Conservation (phyloP, 2,329 filamentous ascomycete species). For the Daldinia sp. region DNA sequence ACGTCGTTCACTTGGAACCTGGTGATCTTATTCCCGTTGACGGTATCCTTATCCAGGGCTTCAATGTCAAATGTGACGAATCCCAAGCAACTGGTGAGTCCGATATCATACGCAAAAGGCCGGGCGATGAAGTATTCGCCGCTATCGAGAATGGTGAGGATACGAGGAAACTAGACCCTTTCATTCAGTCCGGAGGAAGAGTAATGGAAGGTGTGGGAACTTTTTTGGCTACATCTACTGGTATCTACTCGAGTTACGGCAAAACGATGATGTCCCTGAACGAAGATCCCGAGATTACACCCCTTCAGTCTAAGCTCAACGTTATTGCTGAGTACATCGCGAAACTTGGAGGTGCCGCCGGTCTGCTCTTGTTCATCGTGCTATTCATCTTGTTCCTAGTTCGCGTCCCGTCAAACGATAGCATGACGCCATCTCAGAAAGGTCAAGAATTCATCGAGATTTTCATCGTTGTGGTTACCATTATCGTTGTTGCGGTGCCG, state of each 20-base stretch:
- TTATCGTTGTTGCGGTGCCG: constrained; percentile 83
- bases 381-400: constrained; percentile 88
- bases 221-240: constrained; percentile 79
- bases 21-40: constrained; percentile 81
- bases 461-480: constrained; percentile 82
- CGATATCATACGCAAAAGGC: constrained; percentile 76
- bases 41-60: constrained; percentile 78
- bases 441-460: constrained; percentile 82
- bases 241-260: constrained; percentile 79
- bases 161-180: constrained; percentile 80
- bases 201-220: constrained; percentile 83
- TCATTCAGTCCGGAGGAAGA: constrained; percentile 86
- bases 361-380: constrained; percentile 83
- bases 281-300: constrained; percentile 80
- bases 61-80: constrained; percentile 81
- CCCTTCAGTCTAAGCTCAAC: constrained; percentile 81
- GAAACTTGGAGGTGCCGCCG: constrained; percentile 81
- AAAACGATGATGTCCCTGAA: constrained; percentile 80
- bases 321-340: constrained; percentile 82
- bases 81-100: constrained; percentile 85
- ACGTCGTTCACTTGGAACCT: constrained; percentile 78
- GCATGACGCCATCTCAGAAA: constrained; percentile 73
- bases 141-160: constrained; percentile 75
- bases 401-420: constrained; percentile 65
- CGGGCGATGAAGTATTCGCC: constrained; percentile 75